Conservation (phyloP, 768 basidiomycete genomes). For the Russula emetica region DNA sequence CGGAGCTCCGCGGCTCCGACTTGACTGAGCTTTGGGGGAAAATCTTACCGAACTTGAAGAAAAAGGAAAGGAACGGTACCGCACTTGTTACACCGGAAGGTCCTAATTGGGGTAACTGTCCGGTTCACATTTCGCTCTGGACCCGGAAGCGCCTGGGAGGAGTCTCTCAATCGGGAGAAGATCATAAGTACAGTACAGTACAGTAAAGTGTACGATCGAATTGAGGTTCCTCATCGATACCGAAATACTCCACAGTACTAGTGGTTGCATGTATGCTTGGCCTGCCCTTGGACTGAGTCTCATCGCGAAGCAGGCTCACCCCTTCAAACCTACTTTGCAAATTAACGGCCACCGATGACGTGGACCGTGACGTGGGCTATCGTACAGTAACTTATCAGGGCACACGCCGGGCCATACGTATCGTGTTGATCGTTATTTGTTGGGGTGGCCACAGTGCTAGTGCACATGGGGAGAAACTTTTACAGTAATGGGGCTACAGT, state of each 20-base stretch:
- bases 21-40: conserved; percentile 10
- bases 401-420: not conserved
- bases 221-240: too few species aligned
- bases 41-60: not conserved
- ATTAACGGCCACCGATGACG: not conserved
- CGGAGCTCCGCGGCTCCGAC: not conserved
- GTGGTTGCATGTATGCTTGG: too few species aligned
- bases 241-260: too few species aligned
- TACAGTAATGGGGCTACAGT: too few species aligned
- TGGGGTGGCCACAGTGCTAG: not conserved
- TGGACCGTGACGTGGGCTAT: too few species aligned
- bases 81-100: not conserved
- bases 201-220: too few species aligned
- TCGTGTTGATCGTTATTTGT: not conserved
- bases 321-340: not conserved
- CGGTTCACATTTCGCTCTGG: too few species aligned
- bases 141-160: not conserved
- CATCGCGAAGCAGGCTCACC: not conserved
- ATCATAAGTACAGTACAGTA: not conserved
- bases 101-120: not conserved
- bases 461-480: not conserved
- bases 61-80: not conserved
- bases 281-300: not conserved
- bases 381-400: not conserved
- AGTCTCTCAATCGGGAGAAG: not conserved